phyloP scores from a whole-genome alignment of 2,329 filamentous ascomycete species.

The Metarhizium humberi region DNA sequence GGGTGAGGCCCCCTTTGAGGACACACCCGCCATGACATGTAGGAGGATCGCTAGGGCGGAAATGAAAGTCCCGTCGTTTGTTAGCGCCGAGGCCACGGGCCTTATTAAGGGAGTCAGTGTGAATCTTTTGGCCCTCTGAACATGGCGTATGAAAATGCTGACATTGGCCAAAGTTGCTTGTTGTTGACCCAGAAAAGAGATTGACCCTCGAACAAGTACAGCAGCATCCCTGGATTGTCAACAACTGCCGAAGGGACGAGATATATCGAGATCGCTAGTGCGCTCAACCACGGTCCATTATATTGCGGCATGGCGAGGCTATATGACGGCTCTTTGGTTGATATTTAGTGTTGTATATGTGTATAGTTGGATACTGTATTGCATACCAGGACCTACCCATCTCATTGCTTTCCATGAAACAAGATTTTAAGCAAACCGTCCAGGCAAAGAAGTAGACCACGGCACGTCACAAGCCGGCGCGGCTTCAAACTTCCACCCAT shows the following conservation, averaged over 20 bases:
- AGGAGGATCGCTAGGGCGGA: conserved; percentile 11
- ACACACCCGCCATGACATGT: conserved; percentile 10
- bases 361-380: too few species aligned
- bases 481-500: not conserved
- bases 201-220: conserved; percentile 10
- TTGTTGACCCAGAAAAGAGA: conserved; percentile 11
- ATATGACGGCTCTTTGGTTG: too few species aligned
- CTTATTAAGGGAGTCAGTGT: conserved; percentile 11
- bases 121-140: not conserved
- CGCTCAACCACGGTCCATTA: too few species aligned
- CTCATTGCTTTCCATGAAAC: too few species aligned
- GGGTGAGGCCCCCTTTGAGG: conserved; percentile 16
- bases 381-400: too few species aligned
- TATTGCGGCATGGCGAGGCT: too few species aligned
- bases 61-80: conserved; percentile 12
- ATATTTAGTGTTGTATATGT: too few species aligned
- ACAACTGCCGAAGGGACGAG: conserved; percentile 7
- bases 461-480: not conserved
- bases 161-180: conserved; percentile 8
- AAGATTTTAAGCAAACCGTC: not conserved
- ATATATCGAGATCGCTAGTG: not conserved
- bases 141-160: not conserved
- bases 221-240: conserved; percentile 14
- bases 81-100: conserved; percentile 11
- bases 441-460: not conserved